Base-by-base conservation (phyloP, 306 rosid species). In the Vigna reflexopilosa region DNA sequence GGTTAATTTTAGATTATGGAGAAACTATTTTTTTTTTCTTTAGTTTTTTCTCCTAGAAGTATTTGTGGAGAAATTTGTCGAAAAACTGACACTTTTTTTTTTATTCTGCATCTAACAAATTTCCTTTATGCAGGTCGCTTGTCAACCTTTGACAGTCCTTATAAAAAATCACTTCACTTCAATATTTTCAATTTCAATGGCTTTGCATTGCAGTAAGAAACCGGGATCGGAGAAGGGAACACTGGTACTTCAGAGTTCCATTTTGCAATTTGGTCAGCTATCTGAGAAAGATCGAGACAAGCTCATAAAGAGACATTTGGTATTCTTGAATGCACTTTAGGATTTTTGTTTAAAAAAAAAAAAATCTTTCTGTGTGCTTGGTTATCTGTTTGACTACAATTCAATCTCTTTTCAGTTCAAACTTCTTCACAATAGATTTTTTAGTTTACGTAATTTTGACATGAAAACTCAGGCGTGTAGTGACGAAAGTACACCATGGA, bases 261-360 rank as follows among this genome's bases (percentile, higher is more conserved):
- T 94, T 82, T 88, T 90, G 80, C 84, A 82, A 36, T 88, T 89
- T 82, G 94, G 92, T 70, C 88, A 80, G 82, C 88, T 94, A 76
- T 84, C 98, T 28, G 97, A 92, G 85, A 81, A 52, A 76, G 97
- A 90, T 77, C 87, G 96, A 49, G 98, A 94, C 85, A 79, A 79
- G 67, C 93, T 94, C 71, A 92, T 94, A 86, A 92, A 92, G 87
- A 86, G 83, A 83, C 89, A 94, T 80, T 84, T 92, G 98, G 98
- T 94, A 68, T 72, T 86, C 72, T 76, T 70, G 79, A 87, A 40
- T 76, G 40, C 81, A 57, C 58, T 58, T 36, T 22, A 22, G 44
- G 48, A 58, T 49, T 19, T 45, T 28, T 64, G 50, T 72, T 65
- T 56, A 47, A 24, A 32, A 32, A 30, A 67, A 45, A 47, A 17